Evolutionary conservation across 371 early-diverging fungal species (phyloP).

Genomic region (Chytridium lagenaria): DNA sequence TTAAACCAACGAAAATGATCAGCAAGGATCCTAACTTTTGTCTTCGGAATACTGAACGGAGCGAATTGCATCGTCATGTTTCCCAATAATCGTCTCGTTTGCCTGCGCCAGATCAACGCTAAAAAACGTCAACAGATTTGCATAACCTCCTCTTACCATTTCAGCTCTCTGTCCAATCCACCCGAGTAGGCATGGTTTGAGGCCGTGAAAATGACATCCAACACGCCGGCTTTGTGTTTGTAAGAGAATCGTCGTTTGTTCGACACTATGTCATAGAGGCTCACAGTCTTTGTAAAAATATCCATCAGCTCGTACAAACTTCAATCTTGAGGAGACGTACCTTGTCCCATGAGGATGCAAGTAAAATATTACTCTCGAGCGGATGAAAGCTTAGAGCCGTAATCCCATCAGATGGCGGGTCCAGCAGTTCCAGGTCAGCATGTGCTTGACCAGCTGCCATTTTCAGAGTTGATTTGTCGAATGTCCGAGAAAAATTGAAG

Average conservation of each 20-base stretch:
- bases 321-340: slow-evolving; percentile 47
- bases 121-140: background rate
- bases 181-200: slow-evolving; percentile 65
- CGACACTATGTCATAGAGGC: slow-evolving; percentile 76
- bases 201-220: slow-evolving; percentile 73
- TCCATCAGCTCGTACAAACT: background rate
- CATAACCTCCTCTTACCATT: slow-evolving; percentile 50
- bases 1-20: background rate
- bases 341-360: slow-evolving; percentile 91
- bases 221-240: slow-evolving; percentile 68
- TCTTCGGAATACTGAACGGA: slow-evolving; percentile 35
- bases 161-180: slow-evolving; percentile 70
- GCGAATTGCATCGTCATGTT: slow-evolving; percentile 54
- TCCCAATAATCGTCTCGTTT: slow-evolving; percentile 57
- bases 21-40: slow-evolving; percentile 16
- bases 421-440: slow-evolving; percentile 1
- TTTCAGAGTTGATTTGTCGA: no score
- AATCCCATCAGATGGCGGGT: slow-evolving; percentile 71
- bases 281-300: slow-evolving; percentile 67
- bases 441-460: slow-evolving; percentile 17
- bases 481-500: background rate
- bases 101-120: slow-evolving; percentile 65
- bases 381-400: slow-evolving; percentile 75
- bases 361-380: slow-evolving; percentile 64
- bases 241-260: slow-evolving; percentile 65